Evolutionary conservation across 2,329 filamentous ascomycete genomes (phyloP), one percentile per base, ranked within the genome.

Genomic region (Trichoderma sp.): DNA sequence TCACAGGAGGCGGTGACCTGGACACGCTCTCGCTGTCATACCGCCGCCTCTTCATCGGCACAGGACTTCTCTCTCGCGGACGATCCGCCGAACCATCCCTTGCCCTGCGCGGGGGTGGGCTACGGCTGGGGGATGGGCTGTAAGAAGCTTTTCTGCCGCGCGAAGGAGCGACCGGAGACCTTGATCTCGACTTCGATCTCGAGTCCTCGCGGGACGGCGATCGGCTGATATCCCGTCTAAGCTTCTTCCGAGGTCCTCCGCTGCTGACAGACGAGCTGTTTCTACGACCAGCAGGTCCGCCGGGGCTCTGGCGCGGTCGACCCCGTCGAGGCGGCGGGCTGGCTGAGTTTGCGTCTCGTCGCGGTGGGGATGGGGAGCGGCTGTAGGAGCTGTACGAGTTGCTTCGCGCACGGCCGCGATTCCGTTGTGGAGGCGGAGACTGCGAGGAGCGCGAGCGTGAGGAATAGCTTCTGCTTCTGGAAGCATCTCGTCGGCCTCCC

Each of bases 251-350:
- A 3, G 80, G 81, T 16, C 75, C 80, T 38, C 76, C 80, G 35
- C 78, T 79, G 75, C 83, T 83, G 27, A 80, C 77, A 1, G 83
- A 84, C 2, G 83, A 84, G 78, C 82, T 84, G 75, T 83, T 84
- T 41, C 83, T 80, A 29, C 80, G 76, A 38, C 78, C 56, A 7
- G 78, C 41, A 56, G 71, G 75, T 12, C 79, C 75, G 33, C 77
- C 75, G 29, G 76, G 72, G 75, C 75, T 77, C 38, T 74, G 63
- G 41, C 56, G 77, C 45, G 64, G 77, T 53, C 80, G 77, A 63
- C 80, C 78, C 41, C 81, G 78, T 59, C 71, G 78, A 11, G 78
- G 71, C 7, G 78, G 79, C 16, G 79, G 80, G 50, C 78, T 80
- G n/a, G 74, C 78, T 38, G 80, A 79, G 35, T 75, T 45, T 41